A percentile compares a stretch with the other conserved stretches of the same genome.
phyloP scores from a whole-genome alignment of 768 basidiomycete genomes.

The Rhodotorula diobovata region DNA sequence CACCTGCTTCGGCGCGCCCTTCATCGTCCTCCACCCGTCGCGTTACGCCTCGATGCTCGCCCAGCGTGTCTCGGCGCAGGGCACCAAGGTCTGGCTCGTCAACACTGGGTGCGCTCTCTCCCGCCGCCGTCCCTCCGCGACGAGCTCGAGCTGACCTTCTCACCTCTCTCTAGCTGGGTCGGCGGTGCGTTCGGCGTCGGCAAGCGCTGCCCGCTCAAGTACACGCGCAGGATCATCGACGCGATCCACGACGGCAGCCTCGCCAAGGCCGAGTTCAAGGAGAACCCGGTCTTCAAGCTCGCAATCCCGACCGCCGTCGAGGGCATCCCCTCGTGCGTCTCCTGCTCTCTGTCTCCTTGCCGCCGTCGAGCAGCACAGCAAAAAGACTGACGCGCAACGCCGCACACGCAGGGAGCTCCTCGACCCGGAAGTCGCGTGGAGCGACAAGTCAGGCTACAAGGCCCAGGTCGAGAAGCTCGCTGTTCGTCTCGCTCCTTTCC shows the following conservation, averaged over 20 bases:
- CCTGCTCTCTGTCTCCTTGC: conserved; percentile 44
- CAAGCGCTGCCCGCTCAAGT: conserved; percentile 92
- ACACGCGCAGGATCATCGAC: conserved; percentile 92
- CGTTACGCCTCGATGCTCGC: conserved; percentile 97
- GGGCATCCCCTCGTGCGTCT: conserved; percentile 82
- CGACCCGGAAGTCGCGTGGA: conserved; percentile 81
- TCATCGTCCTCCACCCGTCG: conserved; percentile 79
- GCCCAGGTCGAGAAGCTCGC: conserved; percentile 65
- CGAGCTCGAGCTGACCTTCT: background rate
- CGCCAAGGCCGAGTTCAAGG: conserved; percentile 79
- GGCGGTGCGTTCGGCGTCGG: conserved; percentile 89
- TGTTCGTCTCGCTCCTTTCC: conserved; percentile 44
- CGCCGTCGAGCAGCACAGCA: no score
- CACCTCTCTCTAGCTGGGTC: conserved; percentile 63
- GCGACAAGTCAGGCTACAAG: conserved; percentile 75
- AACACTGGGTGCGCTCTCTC: conserved; percentile 64
- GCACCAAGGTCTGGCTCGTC: conserved; percentile 95
- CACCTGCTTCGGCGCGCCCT: conserved; percentile 91
- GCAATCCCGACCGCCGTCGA: conserved; percentile 74
- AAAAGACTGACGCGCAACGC: no score
- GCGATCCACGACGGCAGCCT: conserved; percentile 92
- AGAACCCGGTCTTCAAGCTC: conserved; percentile 64
- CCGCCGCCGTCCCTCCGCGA: background rate
- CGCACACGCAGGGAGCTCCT: conserved; percentile 69
- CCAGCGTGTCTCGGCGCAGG: conserved; percentile 79